Evolutionary conservation across 768 basidiomycete genomes (phyloP).

Genomic region (Leccinum olivaceopallidum): DNA sequence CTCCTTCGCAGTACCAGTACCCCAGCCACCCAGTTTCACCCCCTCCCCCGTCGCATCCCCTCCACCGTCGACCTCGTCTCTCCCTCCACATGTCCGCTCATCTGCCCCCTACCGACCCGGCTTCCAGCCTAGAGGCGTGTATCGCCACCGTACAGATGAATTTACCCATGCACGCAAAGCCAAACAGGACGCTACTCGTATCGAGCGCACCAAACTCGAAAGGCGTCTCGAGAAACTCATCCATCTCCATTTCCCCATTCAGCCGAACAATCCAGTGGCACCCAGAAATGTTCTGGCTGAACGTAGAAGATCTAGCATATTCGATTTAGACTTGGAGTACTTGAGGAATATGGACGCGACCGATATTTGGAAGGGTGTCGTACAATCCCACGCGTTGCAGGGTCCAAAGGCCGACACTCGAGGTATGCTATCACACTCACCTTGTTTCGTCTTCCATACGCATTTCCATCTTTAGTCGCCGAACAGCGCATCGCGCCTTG

Average conservation of each 20-base stretch:
- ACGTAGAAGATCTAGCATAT: slow-evolving; percentile 63
- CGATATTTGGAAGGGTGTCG: slow-evolving; percentile 70
- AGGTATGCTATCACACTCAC: slow-evolving; percentile 44
- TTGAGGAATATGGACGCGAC: slow-evolving; percentile 64
- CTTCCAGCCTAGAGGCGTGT: slow-evolving; percentile 91
- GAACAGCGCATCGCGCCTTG: slow-evolving; percentile 96
- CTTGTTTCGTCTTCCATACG: slow-evolving; percentile 4
- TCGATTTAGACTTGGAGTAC: slow-evolving; percentile 62
- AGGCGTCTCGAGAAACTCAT: slow-evolving; percentile 89
- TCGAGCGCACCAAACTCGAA: slow-evolving; percentile 83
- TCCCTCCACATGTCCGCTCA: slow-evolving; percentile 19
- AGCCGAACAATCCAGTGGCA: slow-evolving; percentile 16
- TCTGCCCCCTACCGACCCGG: slow-evolving; percentile 81
- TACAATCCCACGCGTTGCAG: slow-evolving; percentile 42
- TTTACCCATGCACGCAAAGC: slow-evolving; percentile 50
- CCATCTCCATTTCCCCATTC: slow-evolving; percentile 60
- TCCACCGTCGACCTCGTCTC: slow-evolving; percentile 22
- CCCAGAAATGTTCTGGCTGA: slow-evolving; percentile 8
- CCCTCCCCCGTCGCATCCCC: slow-evolving; percentile 29
- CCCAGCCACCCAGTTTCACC: slow-evolving; percentile 19
- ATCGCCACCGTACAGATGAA: slow-evolving; percentile 77
- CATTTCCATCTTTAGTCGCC: slow-evolving; percentile 44
- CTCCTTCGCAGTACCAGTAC: background rate
- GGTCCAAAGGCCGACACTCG: slow-evolving; percentile 63
- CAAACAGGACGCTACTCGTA: slow-evolving; percentile 48